A percentile compares a stretch with the other conserved stretches of the same genome.
These are phyloP conservation scores for Cicer chorassanicum DNA, from an alignment of 306 rosid genomes.

Conservation along the genomic window DNA sequence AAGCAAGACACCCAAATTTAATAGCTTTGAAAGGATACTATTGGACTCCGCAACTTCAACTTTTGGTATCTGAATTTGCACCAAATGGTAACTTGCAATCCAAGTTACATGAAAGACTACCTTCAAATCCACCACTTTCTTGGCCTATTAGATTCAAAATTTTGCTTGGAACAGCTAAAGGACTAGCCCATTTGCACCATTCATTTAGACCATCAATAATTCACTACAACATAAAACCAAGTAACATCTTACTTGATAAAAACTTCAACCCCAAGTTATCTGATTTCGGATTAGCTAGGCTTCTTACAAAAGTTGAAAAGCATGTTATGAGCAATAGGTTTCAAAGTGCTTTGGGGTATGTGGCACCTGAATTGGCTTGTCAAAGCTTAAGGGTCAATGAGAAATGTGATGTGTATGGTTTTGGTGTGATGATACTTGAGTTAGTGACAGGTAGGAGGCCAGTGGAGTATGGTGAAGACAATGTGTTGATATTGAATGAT, in stretches of 20 bases:
- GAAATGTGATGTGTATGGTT: constrained; percentile 82
- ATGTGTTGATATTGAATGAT: constrained; percentile 71
- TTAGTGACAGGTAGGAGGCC: constrained; percentile 84
- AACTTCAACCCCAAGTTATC: constrained; percentile 67
- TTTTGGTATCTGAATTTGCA: constrained; percentile 68
- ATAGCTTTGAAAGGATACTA: constrained; percentile 73
- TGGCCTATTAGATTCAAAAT: constrained; percentile 79
- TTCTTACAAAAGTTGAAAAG: constrained; percentile 64
- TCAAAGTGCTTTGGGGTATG: constrained; percentile 78
- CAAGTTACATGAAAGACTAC: constrained; percentile 70
- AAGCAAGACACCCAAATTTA: constrained; percentile 75
- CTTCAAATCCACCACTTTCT: constrained; percentile 65
- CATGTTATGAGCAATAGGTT: constrained; percentile 75
- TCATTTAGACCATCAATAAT: constrained; percentile 68
- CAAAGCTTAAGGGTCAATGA: constrained; percentile 82
- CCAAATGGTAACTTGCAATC: constrained; percentile 73
- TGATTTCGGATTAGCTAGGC: constrained; percentile 76
- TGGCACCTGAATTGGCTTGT: constrained; percentile 86
- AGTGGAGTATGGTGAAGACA: constrained; percentile 85
- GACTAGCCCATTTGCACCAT: constrained; percentile 76
- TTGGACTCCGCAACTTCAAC: constrained; percentile 79
- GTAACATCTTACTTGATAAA: constrained; percentile 77
- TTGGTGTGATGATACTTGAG: constrained; percentile 80
- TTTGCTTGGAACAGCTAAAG: constrained; percentile 77
- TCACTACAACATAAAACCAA: constrained; percentile 85